Evolutionary conservation across 2,329 filamentous ascomycete genomes (phyloP), one percentile per base, ranked within the genome.

Genomic region (Anthostomella pinea): DNA sequence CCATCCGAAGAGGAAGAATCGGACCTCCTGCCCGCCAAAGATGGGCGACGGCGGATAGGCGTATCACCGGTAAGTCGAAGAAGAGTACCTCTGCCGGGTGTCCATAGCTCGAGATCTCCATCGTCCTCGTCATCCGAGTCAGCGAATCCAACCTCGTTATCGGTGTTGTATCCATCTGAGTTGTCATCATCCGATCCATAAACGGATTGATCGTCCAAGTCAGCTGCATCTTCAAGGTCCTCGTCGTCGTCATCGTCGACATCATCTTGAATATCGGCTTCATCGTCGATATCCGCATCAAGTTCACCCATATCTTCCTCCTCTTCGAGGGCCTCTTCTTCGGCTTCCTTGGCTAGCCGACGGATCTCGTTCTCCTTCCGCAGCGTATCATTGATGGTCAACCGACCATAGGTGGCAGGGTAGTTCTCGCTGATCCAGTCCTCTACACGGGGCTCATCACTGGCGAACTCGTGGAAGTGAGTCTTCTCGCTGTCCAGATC

Each of bases 381-480:
- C 48, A 98, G 73, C 4, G 90, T 95, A 58, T 97, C 93, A 49
- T 84, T 81, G 48, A 98, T 83, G 4, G 90, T 97, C 24, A 98
- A 72, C 54, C 87, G 88, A 32, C 74, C 74, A 38, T 74, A 73
- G 47, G 80, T 70, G 20, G 77, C 75, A 6, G 75, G 72, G 21
- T 77, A 70, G 53, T 87, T 83, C 38, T 84, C 80, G 11, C 70
- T 70, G 19, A 94, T 87, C 93, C 93, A 98, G 53, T 95, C 90
- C 39, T 96, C 90, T 44, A 93, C 85, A 40, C 87, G 80, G 25
- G 84, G 73, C 39, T 81, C 75, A 32, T 87, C 89, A 58, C 85
- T 89, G 27, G 87, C 91, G 60, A 97, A 97, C 55, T 95, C 91
- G 59, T 96, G 87, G 58, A 96, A 97, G 31, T 68, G 79, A 57